Conservation (phyloP, 768 basidiomycete species). For the Termitomyces heimii region DNA sequence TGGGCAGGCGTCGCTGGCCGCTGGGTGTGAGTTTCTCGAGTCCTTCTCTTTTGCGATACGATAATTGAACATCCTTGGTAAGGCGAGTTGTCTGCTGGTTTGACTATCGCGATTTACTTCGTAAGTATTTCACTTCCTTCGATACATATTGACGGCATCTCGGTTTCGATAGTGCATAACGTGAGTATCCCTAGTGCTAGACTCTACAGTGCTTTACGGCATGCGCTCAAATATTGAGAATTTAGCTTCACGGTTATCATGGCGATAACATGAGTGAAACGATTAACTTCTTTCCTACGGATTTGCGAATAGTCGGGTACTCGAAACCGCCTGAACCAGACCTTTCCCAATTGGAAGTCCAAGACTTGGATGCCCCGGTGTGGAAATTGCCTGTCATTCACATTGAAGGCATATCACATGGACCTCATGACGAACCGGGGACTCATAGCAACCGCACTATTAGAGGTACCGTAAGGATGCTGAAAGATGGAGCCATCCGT, state of each 20-base stretch:
- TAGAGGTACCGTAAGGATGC: constrained; percentile 40
- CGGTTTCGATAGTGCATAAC: constrained; percentile 27
- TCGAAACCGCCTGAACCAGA: constrained; percentile 21
- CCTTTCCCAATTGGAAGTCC: constrained; percentile 14
- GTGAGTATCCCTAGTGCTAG: constrained; percentile 14
- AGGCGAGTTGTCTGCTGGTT: constrained; percentile 57
- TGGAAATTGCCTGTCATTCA: constrained; percentile 45
- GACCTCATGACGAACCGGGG: constrained; percentile 29
- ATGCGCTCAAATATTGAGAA: not conserved
- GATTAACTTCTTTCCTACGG: constrained; percentile 48
- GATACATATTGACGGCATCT: not conserved
- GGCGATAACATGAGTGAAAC: constrained; percentile 32
- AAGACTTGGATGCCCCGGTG: constrained; percentile 16
- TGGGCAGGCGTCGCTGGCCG: constrained; percentile 52
- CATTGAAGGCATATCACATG: constrained; percentile 38
- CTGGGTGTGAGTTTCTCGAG: constrained; percentile 38
- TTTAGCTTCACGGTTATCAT: constrained; percentile 15
- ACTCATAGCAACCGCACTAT: constrained; percentile 26
- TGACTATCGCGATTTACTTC: constrained; percentile 47
- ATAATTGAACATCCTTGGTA: not conserved
- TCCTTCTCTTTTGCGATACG: not conserved
- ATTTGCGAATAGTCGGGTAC: constrained; percentile 35
- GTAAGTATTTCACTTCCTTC: constrained; percentile 25
- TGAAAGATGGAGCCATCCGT: constrained; percentile 41
- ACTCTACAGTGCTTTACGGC: no score